Evolutionary conservation across 1,284 basidiomycete genomes (phyloP), one percentile per base, ranked within the genome.

Genomic region (Lentinus polychrous): DNA sequence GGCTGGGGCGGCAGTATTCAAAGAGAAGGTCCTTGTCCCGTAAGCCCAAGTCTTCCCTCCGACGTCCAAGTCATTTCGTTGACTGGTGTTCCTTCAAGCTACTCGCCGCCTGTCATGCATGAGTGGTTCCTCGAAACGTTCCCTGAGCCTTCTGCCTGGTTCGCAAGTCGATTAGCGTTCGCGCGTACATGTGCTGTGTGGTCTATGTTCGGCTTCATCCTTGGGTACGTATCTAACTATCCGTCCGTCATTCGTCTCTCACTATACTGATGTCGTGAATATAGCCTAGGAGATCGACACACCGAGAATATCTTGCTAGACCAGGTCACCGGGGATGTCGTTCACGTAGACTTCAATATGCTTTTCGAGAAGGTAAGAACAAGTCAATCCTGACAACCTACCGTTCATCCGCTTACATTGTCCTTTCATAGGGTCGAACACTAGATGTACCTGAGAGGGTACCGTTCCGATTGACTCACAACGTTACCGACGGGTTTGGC

Each of bases 281-380:
- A 1, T 54, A 95, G 94, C 10, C 74, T 99, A n/a, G 96, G 96
- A 11, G 96, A 99, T 66, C 80, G 96, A 40, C 96, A 99, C 64
- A 86, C 90, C 57, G 96, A 99, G 68, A 99, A 99, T 62, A 97
- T 99, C 43, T 74, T 99, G 8, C 81, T 99, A 38, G 96, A 99
- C 61, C 78, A 76, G 2, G 84, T 83, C 50, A 88, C 84, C 0
- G 96, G 96, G 2, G 94, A 97, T 61, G 83, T 90, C 1, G 88
- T 99, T 1, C 96, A 99, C 58, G 94, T 99, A 43, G 96, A 99
- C 67, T 92, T 99, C 59, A 98, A 99, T 64, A 98, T 94, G 68
- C 74, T 99, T 10, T 99, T 99, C 59, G 96, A 99, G 58, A 95
- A 93, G 76, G 89, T 86, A 49, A 23, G 65, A 53, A 8, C 39